Conservation (phyloP, 805 yeast genomes). For the Trichomonascus vanleenenianus region DNA sequence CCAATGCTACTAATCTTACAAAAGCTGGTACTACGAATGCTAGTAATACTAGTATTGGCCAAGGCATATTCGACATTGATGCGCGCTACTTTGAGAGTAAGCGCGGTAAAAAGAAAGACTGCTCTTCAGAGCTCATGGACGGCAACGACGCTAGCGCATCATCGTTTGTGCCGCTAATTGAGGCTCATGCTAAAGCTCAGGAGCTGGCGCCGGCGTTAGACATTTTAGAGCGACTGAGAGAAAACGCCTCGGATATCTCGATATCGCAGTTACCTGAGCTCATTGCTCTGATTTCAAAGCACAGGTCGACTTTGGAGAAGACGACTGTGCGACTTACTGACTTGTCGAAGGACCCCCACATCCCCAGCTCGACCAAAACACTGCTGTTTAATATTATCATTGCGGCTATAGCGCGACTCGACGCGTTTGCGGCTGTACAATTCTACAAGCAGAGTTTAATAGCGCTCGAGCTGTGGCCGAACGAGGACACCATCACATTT, state of each 20-base stretch:
- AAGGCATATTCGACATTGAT: too few relatives aligned
- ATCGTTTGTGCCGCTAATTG: conserved; percentile 8
- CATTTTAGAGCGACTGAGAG: conserved; percentile 18
- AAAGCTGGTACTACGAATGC: too few relatives aligned
- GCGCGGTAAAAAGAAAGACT: neutral
- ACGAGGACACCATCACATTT: conserved; percentile 11
- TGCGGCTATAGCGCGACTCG: conserved; percentile 2
- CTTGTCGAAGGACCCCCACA: conserved; percentile 9
- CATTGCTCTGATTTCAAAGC: conserved; percentile 10
- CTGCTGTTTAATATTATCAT: conserved; percentile 21
- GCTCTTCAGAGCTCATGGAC: neutral
- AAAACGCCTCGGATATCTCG: conserved; percentile 13
- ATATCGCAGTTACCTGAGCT: conserved; percentile 19
- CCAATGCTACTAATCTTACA: too few relatives aligned
- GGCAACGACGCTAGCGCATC: neutral
- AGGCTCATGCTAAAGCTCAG: conserved; percentile 11
- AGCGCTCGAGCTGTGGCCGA: conserved; percentile 6
- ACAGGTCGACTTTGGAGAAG: conserved; percentile 2
- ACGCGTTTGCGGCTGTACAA: neutral
- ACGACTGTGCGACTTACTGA: conserved; percentile 11
- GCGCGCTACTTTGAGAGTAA: too few relatives aligned
- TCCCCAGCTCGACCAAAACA: conserved; percentile 15
- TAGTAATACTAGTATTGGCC: too few relatives aligned
- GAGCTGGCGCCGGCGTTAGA: conserved; percentile 18
- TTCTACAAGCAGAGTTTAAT: conserved; percentile 6